Evolutionary conservation across 768 basidiomycete genomes (phyloP).

Genomic region (Tulasnella sp.): DNA sequence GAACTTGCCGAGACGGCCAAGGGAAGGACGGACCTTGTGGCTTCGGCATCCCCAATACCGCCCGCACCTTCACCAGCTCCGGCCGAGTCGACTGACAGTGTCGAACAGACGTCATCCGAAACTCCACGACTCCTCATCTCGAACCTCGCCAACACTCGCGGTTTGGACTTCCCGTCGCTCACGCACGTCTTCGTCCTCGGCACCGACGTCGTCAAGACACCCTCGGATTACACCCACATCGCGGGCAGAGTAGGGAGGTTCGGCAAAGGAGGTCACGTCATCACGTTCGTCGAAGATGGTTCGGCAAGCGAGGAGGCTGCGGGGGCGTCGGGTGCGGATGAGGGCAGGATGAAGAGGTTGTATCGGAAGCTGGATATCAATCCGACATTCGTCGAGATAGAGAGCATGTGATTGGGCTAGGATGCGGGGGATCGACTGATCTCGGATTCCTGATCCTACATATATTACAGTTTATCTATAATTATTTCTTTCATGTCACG

Average conservation of each 20-base stretch:
- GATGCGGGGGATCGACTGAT: too few species aligned
- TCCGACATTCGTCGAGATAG: neutral
- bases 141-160: conserved; percentile 24
- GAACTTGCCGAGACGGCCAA: conserved; percentile 19
- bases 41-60: neutral
- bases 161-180: conserved; percentile 28
- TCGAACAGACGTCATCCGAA: neutral
- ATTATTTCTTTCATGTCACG: neutral
- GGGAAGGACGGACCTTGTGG: conserved; percentile 14
- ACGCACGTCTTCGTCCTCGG: conserved; percentile 30
- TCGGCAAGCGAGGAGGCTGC: neutral
- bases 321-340: neutral
- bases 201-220: neutral
- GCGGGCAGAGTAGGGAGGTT: conserved; percentile 33
- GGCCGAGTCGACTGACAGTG: neutral
- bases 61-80: neutral
- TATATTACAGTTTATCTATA: neutral
- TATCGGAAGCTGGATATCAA: conserved; percentile 17
- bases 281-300: conserved; percentile 24
- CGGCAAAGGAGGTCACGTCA: conserved; percentile 22
- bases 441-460: neutral
- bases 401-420: neutral
- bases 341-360: conserved; percentile 15
- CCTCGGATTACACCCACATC: conserved; percentile 22
- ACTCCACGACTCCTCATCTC: conserved; percentile 30